phyloP scores from a whole-genome alignment of 352 stramenopile genomes.

The Pythium vanterpoolii region DNA sequence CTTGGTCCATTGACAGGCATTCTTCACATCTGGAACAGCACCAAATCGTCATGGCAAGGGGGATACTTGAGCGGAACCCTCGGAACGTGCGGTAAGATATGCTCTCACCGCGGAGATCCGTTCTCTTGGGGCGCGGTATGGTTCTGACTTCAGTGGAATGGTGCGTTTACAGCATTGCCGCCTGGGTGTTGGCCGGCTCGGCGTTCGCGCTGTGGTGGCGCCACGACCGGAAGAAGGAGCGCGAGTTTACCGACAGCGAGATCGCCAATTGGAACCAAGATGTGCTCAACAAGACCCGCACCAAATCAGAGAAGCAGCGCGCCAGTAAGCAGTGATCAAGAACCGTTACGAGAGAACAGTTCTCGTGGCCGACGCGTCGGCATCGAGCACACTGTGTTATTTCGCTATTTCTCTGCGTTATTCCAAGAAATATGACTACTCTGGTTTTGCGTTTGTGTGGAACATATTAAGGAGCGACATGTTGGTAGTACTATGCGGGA shows the following conservation, averaged over 20 bases:
- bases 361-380: not conserved
- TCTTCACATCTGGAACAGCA: not conserved
- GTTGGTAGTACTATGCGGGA: not conserved
- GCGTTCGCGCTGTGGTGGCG: constrained; percentile 46
- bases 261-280: constrained; percentile 52
- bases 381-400: not conserved
- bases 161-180: constrained; percentile 36
- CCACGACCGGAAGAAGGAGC: constrained; percentile 54
- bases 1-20: not conserved
- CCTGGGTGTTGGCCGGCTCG: constrained; percentile 44
- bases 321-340: not conserved
- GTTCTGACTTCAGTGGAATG: not conserved
- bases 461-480: not conserved
- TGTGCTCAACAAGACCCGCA: constrained; percentile 38
- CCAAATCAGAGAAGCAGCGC: constrained; percentile 30
- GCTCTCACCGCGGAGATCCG: not conserved
- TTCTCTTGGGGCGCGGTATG: not conserved
- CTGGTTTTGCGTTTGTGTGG: not conserved
- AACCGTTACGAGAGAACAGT: not conserved
- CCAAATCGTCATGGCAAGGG: constrained; percentile 13
- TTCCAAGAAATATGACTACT: too few species aligned
- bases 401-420: too few species aligned
- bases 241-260: constrained; percentile 48
- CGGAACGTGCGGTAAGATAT: constrained; percentile 23
- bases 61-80: constrained; percentile 26